Conservation (phyloP, 331 rosid genomes). For the Malus hybrid region DNA sequence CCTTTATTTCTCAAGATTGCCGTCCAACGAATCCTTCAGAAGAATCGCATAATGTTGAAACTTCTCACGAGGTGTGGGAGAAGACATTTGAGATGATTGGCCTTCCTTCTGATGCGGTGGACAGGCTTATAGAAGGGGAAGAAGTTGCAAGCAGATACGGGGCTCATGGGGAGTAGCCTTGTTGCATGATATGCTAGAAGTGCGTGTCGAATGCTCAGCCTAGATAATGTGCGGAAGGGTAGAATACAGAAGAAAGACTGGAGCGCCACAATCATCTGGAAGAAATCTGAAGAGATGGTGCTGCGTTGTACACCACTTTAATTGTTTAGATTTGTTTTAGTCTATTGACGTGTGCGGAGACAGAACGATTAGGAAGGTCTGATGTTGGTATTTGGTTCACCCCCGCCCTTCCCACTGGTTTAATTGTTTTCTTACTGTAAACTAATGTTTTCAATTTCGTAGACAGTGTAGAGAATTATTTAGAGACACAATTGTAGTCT, state of each 20-base stretch:
- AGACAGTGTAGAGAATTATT: background rate
- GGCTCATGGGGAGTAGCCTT: constrained; percentile 28
- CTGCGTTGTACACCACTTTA: background rate
- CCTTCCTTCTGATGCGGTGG: constrained; percentile 69
- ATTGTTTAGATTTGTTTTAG: background rate
- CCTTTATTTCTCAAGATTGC: constrained; percentile 83
- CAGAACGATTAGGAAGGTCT: background rate
- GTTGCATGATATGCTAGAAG: background rate
- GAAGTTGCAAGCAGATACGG: constrained; percentile 57
- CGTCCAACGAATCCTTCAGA: constrained; percentile 86
- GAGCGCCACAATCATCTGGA: background rate
- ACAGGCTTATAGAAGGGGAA: constrained; percentile 72
- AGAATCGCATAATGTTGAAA: constrained; percentile 67
- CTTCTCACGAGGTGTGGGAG: constrained; percentile 72
- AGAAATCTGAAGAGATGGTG: background rate
- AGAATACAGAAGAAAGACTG: background rate
- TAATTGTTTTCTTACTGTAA: background rate
- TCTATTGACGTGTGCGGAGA: background rate
- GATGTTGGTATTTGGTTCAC: background rate
- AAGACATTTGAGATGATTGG: constrained; percentile 84
- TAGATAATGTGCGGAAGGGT: too few relatives aligned
- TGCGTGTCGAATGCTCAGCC: background rate
- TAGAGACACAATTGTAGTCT: too few relatives aligned
- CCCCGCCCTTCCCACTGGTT: background rate
- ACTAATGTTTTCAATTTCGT: background rate